Conservation (phyloP, 495 filamentous ascomycete species). For the Penicillium chermesinum region DNA sequence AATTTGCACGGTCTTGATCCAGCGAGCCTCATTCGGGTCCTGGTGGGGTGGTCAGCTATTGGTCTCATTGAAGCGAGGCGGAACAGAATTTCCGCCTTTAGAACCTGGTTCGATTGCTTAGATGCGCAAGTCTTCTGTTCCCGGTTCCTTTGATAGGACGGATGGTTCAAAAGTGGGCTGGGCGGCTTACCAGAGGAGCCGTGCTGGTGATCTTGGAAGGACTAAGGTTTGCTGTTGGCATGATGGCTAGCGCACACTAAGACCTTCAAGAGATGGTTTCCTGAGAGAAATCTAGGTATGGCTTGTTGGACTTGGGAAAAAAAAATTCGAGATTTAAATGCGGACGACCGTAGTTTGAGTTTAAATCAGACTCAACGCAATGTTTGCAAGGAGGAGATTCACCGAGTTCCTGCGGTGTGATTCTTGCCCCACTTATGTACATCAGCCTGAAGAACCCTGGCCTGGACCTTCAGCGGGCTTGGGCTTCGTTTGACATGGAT, state of each 20-base stretch:
- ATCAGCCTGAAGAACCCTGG: too few species aligned
- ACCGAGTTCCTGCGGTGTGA: too few species aligned
- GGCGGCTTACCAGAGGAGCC: constrained; percentile 4
- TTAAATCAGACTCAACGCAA: not conserved
- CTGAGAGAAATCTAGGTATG: not conserved
- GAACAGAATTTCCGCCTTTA: not conserved
- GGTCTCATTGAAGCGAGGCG: not conserved
- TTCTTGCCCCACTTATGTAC: too few species aligned
- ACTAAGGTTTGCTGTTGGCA: not conserved
- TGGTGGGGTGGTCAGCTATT: constrained; percentile 11
- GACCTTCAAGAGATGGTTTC: too few species aligned
- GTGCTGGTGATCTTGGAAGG: not conserved
- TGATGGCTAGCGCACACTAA: too few species aligned
- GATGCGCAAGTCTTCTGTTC: too few species aligned
- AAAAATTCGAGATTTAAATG: not conserved
- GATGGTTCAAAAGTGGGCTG: not conserved
- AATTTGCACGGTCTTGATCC: constrained; percentile 66
- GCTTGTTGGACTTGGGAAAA: too few species aligned
- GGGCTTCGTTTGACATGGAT: too few species aligned
- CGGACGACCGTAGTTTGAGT: not conserved
- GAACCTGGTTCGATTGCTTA: too few species aligned
- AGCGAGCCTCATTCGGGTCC: constrained; percentile 59
- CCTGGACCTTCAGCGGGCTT: too few species aligned
- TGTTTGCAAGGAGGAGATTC: constrained; percentile 29
- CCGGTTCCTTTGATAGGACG: not conserved